A percentile compares a stretch with the other conserved stretches of the same genome.
phyloP scores from a whole-genome alignment of 2,329 filamentous ascomycete species.

The Delphinella strobiligena region DNA sequence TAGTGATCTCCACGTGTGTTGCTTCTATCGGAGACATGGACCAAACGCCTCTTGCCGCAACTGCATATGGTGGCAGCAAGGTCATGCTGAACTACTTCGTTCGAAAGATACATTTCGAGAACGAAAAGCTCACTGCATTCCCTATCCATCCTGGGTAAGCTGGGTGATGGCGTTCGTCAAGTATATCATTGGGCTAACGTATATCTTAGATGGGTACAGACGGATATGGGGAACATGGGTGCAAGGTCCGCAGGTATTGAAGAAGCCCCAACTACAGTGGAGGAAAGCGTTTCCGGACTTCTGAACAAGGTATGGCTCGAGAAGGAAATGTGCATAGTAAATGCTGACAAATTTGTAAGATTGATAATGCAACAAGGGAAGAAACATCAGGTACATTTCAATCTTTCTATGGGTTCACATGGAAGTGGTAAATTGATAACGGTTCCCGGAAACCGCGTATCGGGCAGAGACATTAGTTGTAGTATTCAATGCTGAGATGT shows the following conservation, averaged over 20 bases:
- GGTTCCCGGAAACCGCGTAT: no score
- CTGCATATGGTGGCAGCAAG: slow-evolving; percentile 36
- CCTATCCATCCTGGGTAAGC: slow-evolving; percentile 23
- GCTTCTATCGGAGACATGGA: slow-evolving; percentile 9
- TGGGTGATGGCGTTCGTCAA: no score
- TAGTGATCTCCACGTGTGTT: slow-evolving; percentile 19
- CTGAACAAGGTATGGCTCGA: slow-evolving; percentile 8
- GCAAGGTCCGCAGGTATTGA: slow-evolving; percentile 21
- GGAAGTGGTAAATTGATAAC: slow-evolving; percentile 1
- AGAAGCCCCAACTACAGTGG: slow-evolving; percentile 23
- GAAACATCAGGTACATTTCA: slow-evolving; percentile 2
- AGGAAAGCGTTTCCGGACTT: slow-evolving; percentile 24
- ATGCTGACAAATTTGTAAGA: not conserved
- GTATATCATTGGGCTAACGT: no score
- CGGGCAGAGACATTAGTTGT: no score
- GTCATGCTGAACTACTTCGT: slow-evolving; percentile 26
- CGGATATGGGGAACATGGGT: slow-evolving; percentile 29
- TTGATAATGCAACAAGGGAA: slow-evolving; percentile 2
- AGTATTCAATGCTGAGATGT: no score
- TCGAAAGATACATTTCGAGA: slow-evolving; percentile 26
- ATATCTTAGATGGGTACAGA: slow-evolving; percentile 31
- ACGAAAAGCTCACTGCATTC: slow-evolving; percentile 13
- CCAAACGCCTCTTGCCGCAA: slow-evolving; percentile 16
- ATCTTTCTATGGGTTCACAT: not conserved
- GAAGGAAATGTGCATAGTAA: not conserved